Percentiles rank a stretch among this genome's conserved stretches.
Conservation (phyloP, 202 grass and related monocot species). For the Elaeis oleifera region DNA sequence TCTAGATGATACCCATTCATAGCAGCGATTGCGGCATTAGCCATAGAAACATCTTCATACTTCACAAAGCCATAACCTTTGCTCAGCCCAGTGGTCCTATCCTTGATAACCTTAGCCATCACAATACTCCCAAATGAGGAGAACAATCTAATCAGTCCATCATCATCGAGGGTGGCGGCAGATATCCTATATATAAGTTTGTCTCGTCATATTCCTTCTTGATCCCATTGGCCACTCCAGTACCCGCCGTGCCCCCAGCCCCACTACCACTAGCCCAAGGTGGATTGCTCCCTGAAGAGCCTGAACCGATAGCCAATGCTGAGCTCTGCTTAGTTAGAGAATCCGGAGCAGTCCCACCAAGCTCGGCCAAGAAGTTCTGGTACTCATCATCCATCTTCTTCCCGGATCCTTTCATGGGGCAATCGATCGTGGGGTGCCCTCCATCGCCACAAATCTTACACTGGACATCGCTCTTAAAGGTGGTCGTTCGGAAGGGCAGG, state of each 20-base stretch:
- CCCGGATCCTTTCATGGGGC: slow-evolving; percentile 74
- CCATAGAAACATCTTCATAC: slow-evolving; percentile 76
- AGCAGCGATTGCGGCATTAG: slow-evolving; percentile 61
- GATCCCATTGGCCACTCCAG: slow-evolving; percentile 28
- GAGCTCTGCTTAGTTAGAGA: slow-evolving; percentile 55
- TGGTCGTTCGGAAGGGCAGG: slow-evolving; percentile 54
- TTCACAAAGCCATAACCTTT: slow-evolving; percentile 98
- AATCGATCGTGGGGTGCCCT: slow-evolving; percentile 92
- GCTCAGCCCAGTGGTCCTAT: slow-evolving; percentile 62
- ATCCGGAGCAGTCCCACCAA: slow-evolving; percentile 83
- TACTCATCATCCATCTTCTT: slow-evolving; percentile 99
- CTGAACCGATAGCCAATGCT: slow-evolving; percentile 38
- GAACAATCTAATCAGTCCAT: slow-evolving; percentile 59
- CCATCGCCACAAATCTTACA: slow-evolving; percentile 96
- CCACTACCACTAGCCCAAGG: slow-evolving; percentile 40
- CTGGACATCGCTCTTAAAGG: slow-evolving; percentile 85
- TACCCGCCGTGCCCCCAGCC: slow-evolving; percentile 1
- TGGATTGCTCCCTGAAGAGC: slow-evolving; percentile 34
- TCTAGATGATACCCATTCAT: slow-evolving; percentile 89
- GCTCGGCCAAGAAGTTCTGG: slow-evolving; percentile 89
- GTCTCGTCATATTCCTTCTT: slow-evolving; percentile 87
- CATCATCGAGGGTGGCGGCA: slow-evolving; percentile 81
- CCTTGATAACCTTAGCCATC: slow-evolving; percentile 97
- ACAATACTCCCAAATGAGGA: slow-evolving; percentile 78
- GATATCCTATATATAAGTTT: slow-evolving; percentile 89